Conservation (phyloP, 257 asterid species). For the Penstemon davidsonii region DNA sequence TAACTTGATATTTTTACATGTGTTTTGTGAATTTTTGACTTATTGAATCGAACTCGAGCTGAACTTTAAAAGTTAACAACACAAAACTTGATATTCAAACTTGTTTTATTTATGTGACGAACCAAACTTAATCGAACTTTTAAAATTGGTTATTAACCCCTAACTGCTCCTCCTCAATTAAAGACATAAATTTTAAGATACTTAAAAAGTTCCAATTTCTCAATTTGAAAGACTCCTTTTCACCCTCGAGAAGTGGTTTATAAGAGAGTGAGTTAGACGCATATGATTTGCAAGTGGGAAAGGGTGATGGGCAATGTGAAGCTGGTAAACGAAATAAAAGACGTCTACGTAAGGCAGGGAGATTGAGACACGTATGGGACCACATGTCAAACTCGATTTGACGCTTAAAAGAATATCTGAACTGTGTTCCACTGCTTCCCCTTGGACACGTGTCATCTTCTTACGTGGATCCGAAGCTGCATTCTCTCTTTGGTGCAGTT, state of each 20-base stretch:
- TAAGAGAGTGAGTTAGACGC: conserved; percentile 10
- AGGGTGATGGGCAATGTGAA: background rate
- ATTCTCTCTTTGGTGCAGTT: background rate
- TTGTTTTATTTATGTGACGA: too few relatives aligned
- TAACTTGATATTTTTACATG: too few relatives aligned
- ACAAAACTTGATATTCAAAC: too few relatives aligned
- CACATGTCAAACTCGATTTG: conserved; percentile 46
- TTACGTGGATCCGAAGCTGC: conserved; percentile 35
- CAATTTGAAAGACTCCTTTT: too few relatives aligned
- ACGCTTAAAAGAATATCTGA: conserved; percentile 48
- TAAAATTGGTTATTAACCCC: too few relatives aligned
- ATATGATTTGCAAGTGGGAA: background rate
- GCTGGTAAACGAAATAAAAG: conserved; percentile 29
- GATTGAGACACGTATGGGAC: conserved; percentile 43
- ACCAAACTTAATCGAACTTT: too few relatives aligned
- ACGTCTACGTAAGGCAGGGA: conserved; percentile 32
- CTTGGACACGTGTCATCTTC: conserved; percentile 47
- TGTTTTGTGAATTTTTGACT: too few relatives aligned
- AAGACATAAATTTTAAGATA: too few relatives aligned
- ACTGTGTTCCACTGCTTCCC: conserved; percentile 2
- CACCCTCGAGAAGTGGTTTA: too few relatives aligned
- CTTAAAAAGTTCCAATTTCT: too few relatives aligned
- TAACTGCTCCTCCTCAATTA: too few relatives aligned
- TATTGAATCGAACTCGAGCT: background rate
- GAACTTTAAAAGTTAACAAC: too few relatives aligned